Evolutionary conservation across 345 rosid species (phyloP), one percentile per base, ranked within the genome.

Genomic region (Linum lewisii): DNA sequence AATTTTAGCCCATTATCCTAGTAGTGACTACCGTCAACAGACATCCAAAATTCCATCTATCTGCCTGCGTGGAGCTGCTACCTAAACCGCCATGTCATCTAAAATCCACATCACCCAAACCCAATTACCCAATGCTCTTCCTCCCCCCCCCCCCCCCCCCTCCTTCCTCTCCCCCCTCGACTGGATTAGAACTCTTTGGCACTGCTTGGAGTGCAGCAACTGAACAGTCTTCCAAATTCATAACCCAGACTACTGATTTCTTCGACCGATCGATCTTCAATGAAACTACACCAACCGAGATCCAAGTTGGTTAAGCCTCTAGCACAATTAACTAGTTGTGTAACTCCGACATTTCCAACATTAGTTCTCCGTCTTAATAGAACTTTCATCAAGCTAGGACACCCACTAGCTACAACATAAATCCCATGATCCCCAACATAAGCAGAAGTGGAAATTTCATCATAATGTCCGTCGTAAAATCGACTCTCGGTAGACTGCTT

Each of bases 181-280:
- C n/a, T n/a, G n/a, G n/a, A n/a, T n/a, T n/a, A n/a, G n/a, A n/a
- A n/a, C n/a, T n/a, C n/a, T n/a, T n/a, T n/a, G n/a, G n/a, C n/a
- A n/a, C n/a, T n/a, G n/a, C n/a, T n/a, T n/a, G n/a, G n/a, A n/a
- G n/a, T n/a, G n/a, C n/a, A n/a, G n/a, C n/a, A n/a, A n/a, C n/a
- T n/a, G 66, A 53, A 69, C 82, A 75, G 5, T 58, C 66, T 66
- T 75, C 75, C 57, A 78, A 60, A 71, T 73, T 80, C 72, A 77
- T 59, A 60, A 18, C 69, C 32, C 70, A 61, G 45, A 36, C 7
- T 19, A 45, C 67, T 71, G 13, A 75, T 59, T 23, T 74, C 76
- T 50, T 62, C 75, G 21, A 78, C 67, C 0, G 75, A 59, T 25
- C 26, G 63, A 70, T 80, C 81, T 54, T 52, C 60, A n/a, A 80